Percentiles rank a stretch among this genome's conserved stretches.
phyloP scores from a whole-genome alignment of 371 early-diverging fungal genomes.

The Syncephalastrum racemosum region DNA sequence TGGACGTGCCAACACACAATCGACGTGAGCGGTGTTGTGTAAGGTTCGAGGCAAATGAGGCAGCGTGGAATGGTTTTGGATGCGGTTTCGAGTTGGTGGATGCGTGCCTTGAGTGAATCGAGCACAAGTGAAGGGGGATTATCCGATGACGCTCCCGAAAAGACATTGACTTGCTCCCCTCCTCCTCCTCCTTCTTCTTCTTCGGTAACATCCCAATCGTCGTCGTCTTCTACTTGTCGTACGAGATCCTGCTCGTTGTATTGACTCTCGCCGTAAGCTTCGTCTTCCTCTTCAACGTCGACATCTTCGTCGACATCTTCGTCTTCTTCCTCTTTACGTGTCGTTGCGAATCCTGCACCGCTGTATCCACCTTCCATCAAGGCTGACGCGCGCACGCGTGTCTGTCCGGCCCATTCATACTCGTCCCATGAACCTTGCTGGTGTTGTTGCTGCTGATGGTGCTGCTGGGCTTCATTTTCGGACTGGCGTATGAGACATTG shows the following conservation, averaged over 20 bases:
- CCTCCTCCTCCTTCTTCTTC: no score
- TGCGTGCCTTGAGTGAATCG: conserved; percentile 73
- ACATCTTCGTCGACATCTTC: conserved; percentile 78
- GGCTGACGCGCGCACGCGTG: conserved; percentile 77
- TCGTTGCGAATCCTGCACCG: conserved; percentile 57
- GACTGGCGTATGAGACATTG: conserved; percentile 49
- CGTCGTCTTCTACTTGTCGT: conserved; percentile 47
- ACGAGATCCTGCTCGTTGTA: conserved; percentile 68
- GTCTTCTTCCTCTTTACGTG: conserved; percentile 62
- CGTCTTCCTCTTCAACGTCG: conserved; percentile 80
- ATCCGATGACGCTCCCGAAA: not conserved
- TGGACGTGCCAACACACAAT: conserved; percentile 94
- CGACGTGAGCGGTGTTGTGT: conserved; percentile 71
- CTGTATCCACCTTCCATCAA: conserved; percentile 82
- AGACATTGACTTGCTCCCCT: no score
- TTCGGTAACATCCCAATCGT: conserved; percentile 12
- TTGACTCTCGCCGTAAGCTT: conserved; percentile 72
- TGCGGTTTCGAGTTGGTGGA: conserved; percentile 64
- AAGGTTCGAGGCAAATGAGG: conserved; percentile 81
- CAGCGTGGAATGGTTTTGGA: conserved; percentile 64
- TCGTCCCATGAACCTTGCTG: conserved; percentile 55
- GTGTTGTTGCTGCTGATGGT: not conserved
- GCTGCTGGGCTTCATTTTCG: conserved; percentile 10
- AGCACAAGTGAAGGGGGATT: conserved; percentile 54
- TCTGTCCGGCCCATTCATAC: conserved; percentile 87